A percentile compares a stretch with the other conserved stretches of the same genome.
These are phyloP conservation scores for Cordyceps javanica DNA, from an alignment of 2,329 filamentous ascomycete species.

Conservation along the genomic window DNA sequence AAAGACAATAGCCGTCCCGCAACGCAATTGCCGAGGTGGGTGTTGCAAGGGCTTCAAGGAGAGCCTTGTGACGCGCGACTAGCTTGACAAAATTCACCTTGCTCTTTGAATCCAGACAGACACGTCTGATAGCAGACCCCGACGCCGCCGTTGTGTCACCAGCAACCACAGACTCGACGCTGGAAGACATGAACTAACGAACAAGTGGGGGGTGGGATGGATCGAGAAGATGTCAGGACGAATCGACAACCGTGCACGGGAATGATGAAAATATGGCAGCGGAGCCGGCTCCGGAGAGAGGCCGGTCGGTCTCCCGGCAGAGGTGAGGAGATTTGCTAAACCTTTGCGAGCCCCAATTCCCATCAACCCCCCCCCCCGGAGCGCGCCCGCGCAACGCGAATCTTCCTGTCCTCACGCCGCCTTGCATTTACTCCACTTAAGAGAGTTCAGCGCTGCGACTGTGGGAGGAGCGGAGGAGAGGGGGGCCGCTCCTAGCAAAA, in stretches of 20 bases:
- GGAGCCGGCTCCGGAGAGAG: not conserved
- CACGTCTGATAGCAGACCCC: not conserved
- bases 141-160: not conserved
- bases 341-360: too few relatives aligned
- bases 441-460: not conserved
- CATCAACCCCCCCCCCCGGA: too few relatives aligned
- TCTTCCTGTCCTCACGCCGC: not conserved
- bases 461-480: not conserved
- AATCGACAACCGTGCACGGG: slow-evolving; percentile 3
- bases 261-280: not conserved
- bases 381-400: too few relatives aligned
- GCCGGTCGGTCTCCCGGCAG: not conserved
- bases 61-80: not conserved
- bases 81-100: not conserved
- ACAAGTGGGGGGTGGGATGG: not conserved
- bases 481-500: not conserved
- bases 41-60: not conserved
- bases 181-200: not conserved
- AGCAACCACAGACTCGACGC: not conserved
- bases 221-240: slow-evolving; percentile 5
- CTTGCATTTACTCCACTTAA: not conserved
- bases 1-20: not conserved
- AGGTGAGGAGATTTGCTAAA: not conserved
- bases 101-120: not conserved
- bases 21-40: not conserved